Base-by-base conservation (phyloP, 2,329 filamentous ascomycete species). In the Ceratocystis huliohia region DNA sequence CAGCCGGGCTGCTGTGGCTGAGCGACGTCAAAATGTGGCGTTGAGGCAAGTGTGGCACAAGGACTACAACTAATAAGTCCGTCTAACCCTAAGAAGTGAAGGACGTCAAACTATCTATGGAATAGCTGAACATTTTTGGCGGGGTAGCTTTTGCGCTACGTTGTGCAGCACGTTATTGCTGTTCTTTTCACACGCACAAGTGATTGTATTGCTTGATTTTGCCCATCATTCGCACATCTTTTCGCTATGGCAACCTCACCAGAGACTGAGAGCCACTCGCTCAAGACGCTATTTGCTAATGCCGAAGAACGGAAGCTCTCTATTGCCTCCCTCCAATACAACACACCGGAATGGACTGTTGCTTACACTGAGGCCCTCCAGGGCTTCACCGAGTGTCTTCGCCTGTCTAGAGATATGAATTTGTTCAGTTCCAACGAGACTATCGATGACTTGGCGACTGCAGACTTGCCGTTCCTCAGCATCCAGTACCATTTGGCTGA, bases 361-460 rank as follows among this genome's bases (percentile, higher is more conserved):
- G 84, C 85, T 71, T 81, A 96, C 70, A 78, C 79, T 68, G 76
- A 80, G 48, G 84, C 89, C 50, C 84, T 96, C 71, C 76, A 82
- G 69, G 82, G 85, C 65, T 93, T 96, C 76, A 80, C 88, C 72
- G 80, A 88, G 74, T 92, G 89, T 74, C 80, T 88, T 67, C 79
- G 83, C 68, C 83, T 89, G 66, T 84, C 89, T 69, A 80, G 84
- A 70, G 81, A 84, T 68, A 80, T 94, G 30, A 87, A 89, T 0
- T 80, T 99, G 65, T 97, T 97, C 81, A 96, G 91, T 71, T 81
- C 86, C 45, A 99, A 99, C 76, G 94, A 99, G 75, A 82, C 84
- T 0, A 76, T 93, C 48, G 94, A 99, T 69, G 94, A 99, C 76
- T 78, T 96, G 41, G 80, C 89, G 15, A 95, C 93, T 1, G 81